Percentiles rank a stretch among this genome's conserved stretches.
Evolutionary conservation across 1,284 basidiomycete species (phyloP).

Genomic region (Ganoderma multipileum): DNA sequence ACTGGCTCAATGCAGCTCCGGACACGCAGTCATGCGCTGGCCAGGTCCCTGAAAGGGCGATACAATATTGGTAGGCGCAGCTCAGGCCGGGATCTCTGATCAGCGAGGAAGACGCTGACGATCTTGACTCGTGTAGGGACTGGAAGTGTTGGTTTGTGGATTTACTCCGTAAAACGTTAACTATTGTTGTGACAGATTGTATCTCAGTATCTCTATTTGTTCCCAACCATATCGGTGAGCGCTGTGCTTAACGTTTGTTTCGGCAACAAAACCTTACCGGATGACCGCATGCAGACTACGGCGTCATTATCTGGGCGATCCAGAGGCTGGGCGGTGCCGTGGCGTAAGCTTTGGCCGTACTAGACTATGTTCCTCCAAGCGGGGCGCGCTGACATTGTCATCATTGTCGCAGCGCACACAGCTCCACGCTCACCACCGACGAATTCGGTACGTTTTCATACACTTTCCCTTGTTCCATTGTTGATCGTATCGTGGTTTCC

Average conservation of each 20-base stretch:
- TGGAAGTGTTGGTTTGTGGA: background rate
- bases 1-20: background rate
- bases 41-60: background rate
- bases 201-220: background rate
- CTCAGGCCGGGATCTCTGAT: too few relatives aligned
- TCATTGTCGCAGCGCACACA: background rate
- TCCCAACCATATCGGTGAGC: background rate
- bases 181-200: too few relatives aligned
- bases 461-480: too few relatives aligned
- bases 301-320: background rate
- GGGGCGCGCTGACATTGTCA: too few relatives aligned
- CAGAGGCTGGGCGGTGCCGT: background rate
- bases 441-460: background rate
- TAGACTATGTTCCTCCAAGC: too few relatives aligned
- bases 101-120: too few relatives aligned
- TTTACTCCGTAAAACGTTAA: too few relatives aligned
- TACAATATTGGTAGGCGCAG: background rate
- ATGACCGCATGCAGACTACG: background rate
- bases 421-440: background rate
- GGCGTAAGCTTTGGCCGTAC: background rate
- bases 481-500: too few relatives aligned
- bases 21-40: background rate
- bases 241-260: constrained; percentile 18
- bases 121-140: background rate
- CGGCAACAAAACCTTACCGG: too few relatives aligned